Evolutionary conservation across 495 filamentous ascomycete genomes (phyloP).

Genomic region (Halenospora varia): DNA sequence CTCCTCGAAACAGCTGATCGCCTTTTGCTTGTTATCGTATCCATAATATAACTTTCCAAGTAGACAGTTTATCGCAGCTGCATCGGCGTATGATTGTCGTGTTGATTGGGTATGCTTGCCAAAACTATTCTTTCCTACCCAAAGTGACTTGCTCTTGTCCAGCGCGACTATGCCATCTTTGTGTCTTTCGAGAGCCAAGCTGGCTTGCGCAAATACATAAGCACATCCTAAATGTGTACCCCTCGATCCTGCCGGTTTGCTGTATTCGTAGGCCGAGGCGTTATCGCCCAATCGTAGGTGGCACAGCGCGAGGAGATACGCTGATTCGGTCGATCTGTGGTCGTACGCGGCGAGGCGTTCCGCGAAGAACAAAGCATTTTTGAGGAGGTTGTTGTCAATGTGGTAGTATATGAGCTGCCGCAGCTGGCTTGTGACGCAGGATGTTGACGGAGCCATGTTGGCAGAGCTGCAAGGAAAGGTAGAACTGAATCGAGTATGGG

Average conservation of each 20-base stretch:
- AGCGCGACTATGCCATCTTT: conserved; percentile 76
- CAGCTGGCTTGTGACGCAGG: conserved; percentile 65
- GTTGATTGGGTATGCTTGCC: conserved; percentile 71
- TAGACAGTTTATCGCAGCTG: conserved; percentile 72
- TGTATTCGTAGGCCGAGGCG: conserved; percentile 61
- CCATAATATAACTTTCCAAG: conserved; percentile 84
- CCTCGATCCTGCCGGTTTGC: conserved; percentile 55
- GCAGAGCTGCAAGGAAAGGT: conserved; percentile 2
- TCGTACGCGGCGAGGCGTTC: conserved; percentile 83
- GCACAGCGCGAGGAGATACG: conserved; percentile 79
- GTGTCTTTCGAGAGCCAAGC: conserved; percentile 70
- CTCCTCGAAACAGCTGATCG: conserved; percentile 79
- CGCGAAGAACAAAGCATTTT: conserved; percentile 89
- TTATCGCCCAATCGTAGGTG: conserved; percentile 77
- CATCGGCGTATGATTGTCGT: conserved; percentile 72
- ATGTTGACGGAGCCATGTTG: conserved; percentile 63
- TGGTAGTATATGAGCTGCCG: conserved; percentile 86
- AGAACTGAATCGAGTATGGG: conserved; percentile 6
- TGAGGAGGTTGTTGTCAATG: conserved; percentile 81
- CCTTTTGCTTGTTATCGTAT: conserved; percentile 74
- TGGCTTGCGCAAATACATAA: conserved; percentile 88
- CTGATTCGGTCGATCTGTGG: conserved; percentile 68
- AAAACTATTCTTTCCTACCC: conserved; percentile 67
- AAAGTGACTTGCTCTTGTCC: conserved; percentile 66
- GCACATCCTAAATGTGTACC: conserved; percentile 81